Evolutionary conservation across 495 filamentous ascomycete genomes (phyloP), one percentile per base, ranked within the genome.

Genomic region (Neurospora sp.): DNA sequence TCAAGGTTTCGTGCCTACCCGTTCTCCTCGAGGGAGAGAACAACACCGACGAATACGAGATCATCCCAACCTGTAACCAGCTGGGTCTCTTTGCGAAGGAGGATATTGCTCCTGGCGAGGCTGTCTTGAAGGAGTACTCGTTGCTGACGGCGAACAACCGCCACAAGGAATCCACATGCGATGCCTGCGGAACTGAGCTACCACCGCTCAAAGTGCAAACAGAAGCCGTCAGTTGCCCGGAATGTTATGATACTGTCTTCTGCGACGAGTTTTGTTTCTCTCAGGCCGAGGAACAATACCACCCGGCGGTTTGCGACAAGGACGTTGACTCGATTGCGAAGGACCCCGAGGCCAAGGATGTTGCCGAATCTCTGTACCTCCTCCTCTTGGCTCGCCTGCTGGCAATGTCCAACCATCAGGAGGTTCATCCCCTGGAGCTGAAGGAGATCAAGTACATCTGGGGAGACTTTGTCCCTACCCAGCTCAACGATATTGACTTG

Each of bases 381-480:
- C 83, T 95, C 6, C 89, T 97, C 0, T 83, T 96, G 7, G 88
- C 89, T 18, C 93, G 97, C 5, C 86, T 93, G 0, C 82, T 98
- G 27, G 94, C 96, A 53, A 93, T 98, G 88, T 88, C 96, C 1
- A 86, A 90, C 39, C 93, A 93, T n/a, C 92, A 94, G 78, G 86
- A 89, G 22, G 80, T 87, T 6, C 93, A 99, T 76, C 93, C 96
- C 2, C 87, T 98, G 16, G 91, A 96, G 2, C 87, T 98, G 0
- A 86, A 87, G 0, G 92, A 97, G 76, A 87, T 96, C 39, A 95
- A 94, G 77, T 97, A 94, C 81, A 94, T 98, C 73, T 98, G 97
- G 91, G 96, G 94, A n/a, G 96, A 87, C 74, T 87, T 87, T 72
- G 79, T 88, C n/a, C 79, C 81, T 16, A 81, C 81, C 46, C 70